Evolutionary conservation across 2,329 filamentous ascomycete genomes (phyloP).

Genomic region (Sporothrix brunneoviolacea): DNA sequence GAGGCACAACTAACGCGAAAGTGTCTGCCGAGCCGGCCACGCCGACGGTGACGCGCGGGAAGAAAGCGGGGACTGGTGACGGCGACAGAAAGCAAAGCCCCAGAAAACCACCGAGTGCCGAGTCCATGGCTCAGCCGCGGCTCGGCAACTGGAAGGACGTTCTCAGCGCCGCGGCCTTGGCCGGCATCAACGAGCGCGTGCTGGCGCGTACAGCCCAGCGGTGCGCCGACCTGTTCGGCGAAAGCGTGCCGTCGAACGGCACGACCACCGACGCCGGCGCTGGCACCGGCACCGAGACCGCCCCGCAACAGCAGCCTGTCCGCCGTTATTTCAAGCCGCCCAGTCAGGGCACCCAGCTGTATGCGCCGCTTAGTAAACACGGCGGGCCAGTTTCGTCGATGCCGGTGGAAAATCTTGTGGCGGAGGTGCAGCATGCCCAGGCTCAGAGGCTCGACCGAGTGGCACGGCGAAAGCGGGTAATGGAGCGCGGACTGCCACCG

Average conservation of each 20-base stretch:
- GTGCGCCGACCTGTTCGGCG: conserved; percentile 68
- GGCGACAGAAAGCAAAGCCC: not conserved
- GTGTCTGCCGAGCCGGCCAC: no score
- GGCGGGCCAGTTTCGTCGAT: not conserved
- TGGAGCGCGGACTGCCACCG: not conserved
- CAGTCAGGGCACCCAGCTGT: no score
- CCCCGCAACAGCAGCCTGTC: no score
- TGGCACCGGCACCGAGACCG: not conserved
- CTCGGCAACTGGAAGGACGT: conserved; percentile 81
- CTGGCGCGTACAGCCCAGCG: conserved; percentile 64
- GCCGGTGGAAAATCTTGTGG: not conserved
- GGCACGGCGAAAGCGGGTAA: not conserved
- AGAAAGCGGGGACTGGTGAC: not conserved
- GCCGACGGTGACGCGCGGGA: not conserved
- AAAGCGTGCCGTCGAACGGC: conserved; percentile 61
- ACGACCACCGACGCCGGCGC: conserved; percentile 33
- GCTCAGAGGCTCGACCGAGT: not conserved
- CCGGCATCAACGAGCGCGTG: conserved; percentile 60
- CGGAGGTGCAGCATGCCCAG: not conserved
- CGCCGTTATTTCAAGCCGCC: not conserved
- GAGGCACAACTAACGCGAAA: no score
- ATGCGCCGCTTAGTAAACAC: not conserved
- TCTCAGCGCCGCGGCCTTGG: conserved; percentile 66
- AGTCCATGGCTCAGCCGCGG: conserved; percentile 25
- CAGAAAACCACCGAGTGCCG: no score